phyloP scores from a whole-genome alignment of 2,329 filamentous ascomycete genomes.

The Penicillium sp. region DNA sequence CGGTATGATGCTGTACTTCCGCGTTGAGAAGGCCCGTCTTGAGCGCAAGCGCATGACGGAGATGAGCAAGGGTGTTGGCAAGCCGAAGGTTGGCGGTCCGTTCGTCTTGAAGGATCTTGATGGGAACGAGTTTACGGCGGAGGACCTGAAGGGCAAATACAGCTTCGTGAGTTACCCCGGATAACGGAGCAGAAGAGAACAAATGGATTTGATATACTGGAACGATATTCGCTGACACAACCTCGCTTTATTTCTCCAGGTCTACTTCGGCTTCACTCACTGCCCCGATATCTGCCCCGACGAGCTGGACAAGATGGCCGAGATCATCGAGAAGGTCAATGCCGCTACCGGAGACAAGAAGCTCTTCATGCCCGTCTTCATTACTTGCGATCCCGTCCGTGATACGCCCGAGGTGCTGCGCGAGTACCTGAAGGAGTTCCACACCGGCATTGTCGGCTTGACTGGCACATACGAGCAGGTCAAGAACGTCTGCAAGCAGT shows the following conservation, averaged over 20 bases:
- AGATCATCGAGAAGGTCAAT: constrained; percentile 74
- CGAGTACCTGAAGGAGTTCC: constrained; percentile 87
- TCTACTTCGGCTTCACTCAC: constrained; percentile 98
- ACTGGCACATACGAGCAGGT: constrained; percentile 93
- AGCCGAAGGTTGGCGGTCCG: constrained; percentile 85
- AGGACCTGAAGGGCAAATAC: constrained; percentile 84
- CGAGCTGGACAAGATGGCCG: constrained; percentile 99
- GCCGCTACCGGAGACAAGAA: constrained; percentile 39
- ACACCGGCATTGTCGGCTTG: constrained; percentile 78
- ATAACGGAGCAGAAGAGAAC: too few species aligned
- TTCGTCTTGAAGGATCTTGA: constrained; percentile 83
- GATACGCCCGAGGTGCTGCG: constrained; percentile 84
- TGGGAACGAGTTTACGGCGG: constrained; percentile 72
- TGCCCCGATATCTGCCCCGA: constrained; percentile 99
- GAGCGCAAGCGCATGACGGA: constrained; percentile 85
- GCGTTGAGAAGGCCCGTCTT: constrained; percentile 88
- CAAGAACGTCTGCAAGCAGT: constrained; percentile 91
- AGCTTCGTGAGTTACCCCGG: constrained; percentile 43
- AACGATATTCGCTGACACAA: constrained; percentile 4
- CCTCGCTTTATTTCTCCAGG: constrained; percentile 48
- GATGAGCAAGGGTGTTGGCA: constrained; percentile 87
- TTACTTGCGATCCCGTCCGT: constrained; percentile 91
- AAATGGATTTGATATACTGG: neutral
- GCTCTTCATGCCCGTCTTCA: constrained; percentile 75
- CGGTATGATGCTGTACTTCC: constrained; percentile 85